Evolutionary conservation across 164 flowering plant species (phyloP).

Genomic region (Stephania cephalantha): DNA sequence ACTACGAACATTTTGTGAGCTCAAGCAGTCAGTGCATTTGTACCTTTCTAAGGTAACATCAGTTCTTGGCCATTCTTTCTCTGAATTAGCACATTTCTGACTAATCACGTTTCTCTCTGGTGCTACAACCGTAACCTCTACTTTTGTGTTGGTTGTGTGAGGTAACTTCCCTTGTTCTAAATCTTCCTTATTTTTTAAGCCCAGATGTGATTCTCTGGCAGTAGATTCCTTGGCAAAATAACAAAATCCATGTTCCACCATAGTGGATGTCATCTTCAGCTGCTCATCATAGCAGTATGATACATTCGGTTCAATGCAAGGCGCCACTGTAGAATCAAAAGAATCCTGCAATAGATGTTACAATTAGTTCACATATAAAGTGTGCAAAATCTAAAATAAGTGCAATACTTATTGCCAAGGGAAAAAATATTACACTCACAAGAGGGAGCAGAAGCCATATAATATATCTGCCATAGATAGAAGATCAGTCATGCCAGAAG

Average conservation of each 20-base stretch:
- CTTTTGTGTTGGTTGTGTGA: slow-evolving; percentile 35
- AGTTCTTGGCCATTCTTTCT: slow-evolving; percentile 15
- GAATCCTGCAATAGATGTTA: slow-evolving; percentile 39
- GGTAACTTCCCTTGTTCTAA: slow-evolving; percentile 50
- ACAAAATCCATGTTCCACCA: slow-evolving; percentile 74
- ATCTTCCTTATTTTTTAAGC: slow-evolving; percentile 28
- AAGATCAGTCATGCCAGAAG: slow-evolving; percentile 46
- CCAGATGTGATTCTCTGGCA: slow-evolving; percentile 24
- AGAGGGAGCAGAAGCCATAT: slow-evolving; percentile 36
- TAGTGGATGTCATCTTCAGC: slow-evolving; percentile 53
- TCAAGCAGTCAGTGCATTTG: neutral
- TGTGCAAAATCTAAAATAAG: neutral
- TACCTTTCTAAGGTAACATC: slow-evolving; percentile 29
- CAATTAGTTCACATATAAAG: slow-evolving; percentile 1
- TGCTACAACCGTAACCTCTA: slow-evolving; percentile 36
- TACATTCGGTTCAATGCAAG: slow-evolving; percentile 35
- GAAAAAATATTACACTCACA: slow-evolving; percentile 29
- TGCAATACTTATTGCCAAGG: neutral
- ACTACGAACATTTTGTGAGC: neutral
- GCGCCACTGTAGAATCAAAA: slow-evolving; percentile 24
- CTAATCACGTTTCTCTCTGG: slow-evolving; percentile 17
- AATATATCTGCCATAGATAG: slow-evolving; percentile 73
- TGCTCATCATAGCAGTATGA: slow-evolving; percentile 42
- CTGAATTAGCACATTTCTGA: slow-evolving; percentile 14
- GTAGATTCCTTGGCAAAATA: slow-evolving; percentile 43